A percentile compares a stretch with the other conserved stretches of the same genome.
Evolutionary conservation across 495 filamentous ascomycete species (phyloP).

Genomic region (Aspergillus funiculosus): DNA sequence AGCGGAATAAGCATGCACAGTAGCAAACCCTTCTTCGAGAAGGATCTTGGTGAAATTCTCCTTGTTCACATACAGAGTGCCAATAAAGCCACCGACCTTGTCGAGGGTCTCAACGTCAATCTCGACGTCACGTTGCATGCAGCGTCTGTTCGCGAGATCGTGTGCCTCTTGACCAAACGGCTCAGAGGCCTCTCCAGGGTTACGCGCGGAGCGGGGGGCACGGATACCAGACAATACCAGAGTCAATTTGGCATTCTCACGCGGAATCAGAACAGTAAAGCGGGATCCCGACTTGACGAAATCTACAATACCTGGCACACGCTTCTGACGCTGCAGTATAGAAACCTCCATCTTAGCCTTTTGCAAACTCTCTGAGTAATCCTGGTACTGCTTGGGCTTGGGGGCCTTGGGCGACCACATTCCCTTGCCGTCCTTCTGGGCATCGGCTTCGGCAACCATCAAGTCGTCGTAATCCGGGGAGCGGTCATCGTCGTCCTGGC

Average conservation of each 20-base stretch:
- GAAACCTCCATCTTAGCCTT: slow-evolving; percentile 92
- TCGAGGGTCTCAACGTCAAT: slow-evolving; percentile 93
- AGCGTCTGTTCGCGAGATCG: slow-evolving; percentile 78
- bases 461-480: slow-evolving; percentile 92
- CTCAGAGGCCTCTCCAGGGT: slow-evolving; percentile 73
- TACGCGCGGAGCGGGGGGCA: slow-evolving; percentile 81
- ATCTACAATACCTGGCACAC: slow-evolving; percentile 90
- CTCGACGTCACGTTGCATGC: slow-evolving; percentile 93
- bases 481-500: slow-evolving; percentile 85
- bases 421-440: slow-evolving; percentile 79
- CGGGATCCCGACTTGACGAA: slow-evolving; percentile 94
- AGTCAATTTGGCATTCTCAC: slow-evolving; percentile 90
- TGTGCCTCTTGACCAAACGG: slow-evolving; percentile 94
- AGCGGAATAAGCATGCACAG: slow-evolving; percentile 88
- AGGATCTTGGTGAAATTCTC: slow-evolving; percentile 94
- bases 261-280: slow-evolving; percentile 87
- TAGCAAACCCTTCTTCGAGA: slow-evolving; percentile 88
- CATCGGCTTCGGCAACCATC: slow-evolving; percentile 79
- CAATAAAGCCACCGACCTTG: slow-evolving; percentile 96
- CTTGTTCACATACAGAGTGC: slow-evolving; percentile 85
- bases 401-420: slow-evolving; percentile 89
- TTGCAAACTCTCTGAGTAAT: slow-evolving; percentile 86
- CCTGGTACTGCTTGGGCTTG: slow-evolving; percentile 70
- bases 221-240: slow-evolving; percentile 93
- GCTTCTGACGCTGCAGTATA: slow-evolving; percentile 79